Evolutionary conservation across 345 rosid species (phyloP), one percentile per base, ranked within the genome.

Genomic region (Dovyalis caffra): DNA sequence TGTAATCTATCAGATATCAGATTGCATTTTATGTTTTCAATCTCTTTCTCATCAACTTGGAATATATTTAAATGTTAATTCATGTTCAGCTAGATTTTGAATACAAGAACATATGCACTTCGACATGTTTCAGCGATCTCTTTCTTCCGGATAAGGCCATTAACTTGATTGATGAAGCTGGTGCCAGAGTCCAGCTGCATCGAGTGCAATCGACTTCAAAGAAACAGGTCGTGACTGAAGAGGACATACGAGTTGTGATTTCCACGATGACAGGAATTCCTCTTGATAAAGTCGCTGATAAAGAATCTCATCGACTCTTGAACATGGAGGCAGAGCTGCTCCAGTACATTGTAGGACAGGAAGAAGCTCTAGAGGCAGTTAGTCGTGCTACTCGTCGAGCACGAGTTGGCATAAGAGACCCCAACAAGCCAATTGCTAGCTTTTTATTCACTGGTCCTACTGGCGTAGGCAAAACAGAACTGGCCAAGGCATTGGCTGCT

Each of bases 101-200:
- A 8, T 37, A 37, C 40, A 37, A n/a, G 10, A 8, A 20, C 82
- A 85, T 3, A 78, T 40, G 51, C 25, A 5, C 31, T 43, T 72
- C 8, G 64, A 49, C 31, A 47, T 64, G 21, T 68, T 79, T 32
- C 83, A 95, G 99, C 86, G 98, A 91, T 73, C 97, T 96, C 29
- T 95, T 95, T 83, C 92, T 95, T 43, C 99, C 99, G 8, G 98
- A 95, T 77, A 95, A 95, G 87, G 99, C 99, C 5, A 95, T 95
- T 72, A 98, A 95, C 81, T 87, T 95, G 94, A 86, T 95, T 68
- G 98, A 95, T 86, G 98, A 95, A 87, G 99, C 98, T 77, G 99
- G 99, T 70, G 93, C 99, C 83, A 90, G 98, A 35, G 99, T 91
- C 84, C 88, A 96, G 37, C 93, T 95, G 76, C 96, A 91, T 76